Base-by-base conservation (phyloP, 257 asterid species). In the Misopates orontium region DNA sequence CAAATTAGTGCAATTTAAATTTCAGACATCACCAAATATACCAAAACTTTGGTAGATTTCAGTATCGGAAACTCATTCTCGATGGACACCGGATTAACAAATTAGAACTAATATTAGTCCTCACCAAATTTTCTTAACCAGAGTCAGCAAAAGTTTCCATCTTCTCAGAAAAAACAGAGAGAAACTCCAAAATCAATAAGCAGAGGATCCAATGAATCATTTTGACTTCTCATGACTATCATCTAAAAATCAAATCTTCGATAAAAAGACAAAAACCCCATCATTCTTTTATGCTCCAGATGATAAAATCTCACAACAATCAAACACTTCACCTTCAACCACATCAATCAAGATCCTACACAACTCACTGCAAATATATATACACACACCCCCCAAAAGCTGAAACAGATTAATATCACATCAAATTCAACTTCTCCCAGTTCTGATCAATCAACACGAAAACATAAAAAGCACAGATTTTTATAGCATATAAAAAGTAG, bases 231-330 rank as follows among this genome's bases (percentile, higher is more conserved):
- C 68, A 53, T 60, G n/a, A n/a, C 36, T 28, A 28, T 7, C 36
- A 28, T 28, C 36, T 2, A 53, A 69, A 60, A 63, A 31, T 47
- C 45, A 52, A 58, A 23, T 32, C 54, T 31, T 20, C 52, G 8
- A 52, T 16, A 12, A 58, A n/a, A 58, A 62, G 40, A 23, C 50
- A 21, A 52, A 28, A 54, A 25, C 57, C 42, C 75, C 73, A 76
- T 68, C 24, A 64, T 23, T 60, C 8, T 8, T 62, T 25, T 4
- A n/a, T 31, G 19, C 55, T 42, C 39, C 41, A 68, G 56, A 21
- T 10, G 53, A 52, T 14, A 58, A 76, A 47, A 64, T 66, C 67
- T 53, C 68, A 62, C 19, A 70, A 51, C 65, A 70, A 79, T 51
- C 65, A 62, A 28, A 28, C 51, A 19, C 48, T 60, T 68, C 68